Conservation (phyloP, 2,329 filamentous ascomycete genomes). For the Orbilia brochopaga region DNA sequence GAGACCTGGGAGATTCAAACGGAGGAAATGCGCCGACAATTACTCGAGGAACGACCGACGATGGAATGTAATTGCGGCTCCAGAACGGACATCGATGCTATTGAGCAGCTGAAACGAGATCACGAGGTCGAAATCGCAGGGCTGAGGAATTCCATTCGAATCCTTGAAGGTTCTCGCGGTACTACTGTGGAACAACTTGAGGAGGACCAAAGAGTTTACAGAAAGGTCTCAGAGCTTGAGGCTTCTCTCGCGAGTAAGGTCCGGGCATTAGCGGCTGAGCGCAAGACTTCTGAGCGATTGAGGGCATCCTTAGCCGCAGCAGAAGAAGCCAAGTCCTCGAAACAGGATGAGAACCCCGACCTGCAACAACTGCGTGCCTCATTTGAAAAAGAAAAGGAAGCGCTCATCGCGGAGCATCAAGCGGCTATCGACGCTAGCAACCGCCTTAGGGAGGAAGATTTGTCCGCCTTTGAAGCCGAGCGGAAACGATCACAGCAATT, state of each 20-base stretch:
- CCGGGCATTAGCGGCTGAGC: conserved; percentile 30
- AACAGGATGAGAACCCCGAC: conserved; percentile 6
- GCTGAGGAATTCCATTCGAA: conserved; percentile 39
- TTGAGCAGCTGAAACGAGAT: conserved; percentile 35
- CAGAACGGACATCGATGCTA: conserved; percentile 5
- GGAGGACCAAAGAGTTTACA: conserved; percentile 43
- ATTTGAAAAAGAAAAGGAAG: conserved; percentile 40
- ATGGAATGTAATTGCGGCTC: conserved; percentile 30
- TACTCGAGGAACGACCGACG: conserved; percentile 31
- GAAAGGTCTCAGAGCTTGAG: conserved; percentile 44
- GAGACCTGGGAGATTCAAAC: conserved; percentile 42
- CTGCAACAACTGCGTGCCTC: conserved; percentile 17
- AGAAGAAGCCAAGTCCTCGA: conserved; percentile 24
- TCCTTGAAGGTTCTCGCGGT: conserved; percentile 38
- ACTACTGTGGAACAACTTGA: conserved; percentile 45
- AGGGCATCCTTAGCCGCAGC: conserved; percentile 18
- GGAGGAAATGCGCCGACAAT: conserved; percentile 37
- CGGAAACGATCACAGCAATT: conserved; percentile 22
- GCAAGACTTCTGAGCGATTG: conserved; percentile 40
- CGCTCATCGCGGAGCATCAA: conserved; percentile 39
- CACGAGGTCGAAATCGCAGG: conserved; percentile 30
- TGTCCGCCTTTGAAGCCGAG: conserved; percentile 23
- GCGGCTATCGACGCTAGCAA: conserved; percentile 40
- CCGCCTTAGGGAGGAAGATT: conserved; percentile 34
- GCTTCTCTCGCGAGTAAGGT: conserved; percentile 38